phyloP scores from a whole-genome alignment of 129 eudicot species.

The Flaveria linearis region DNA sequence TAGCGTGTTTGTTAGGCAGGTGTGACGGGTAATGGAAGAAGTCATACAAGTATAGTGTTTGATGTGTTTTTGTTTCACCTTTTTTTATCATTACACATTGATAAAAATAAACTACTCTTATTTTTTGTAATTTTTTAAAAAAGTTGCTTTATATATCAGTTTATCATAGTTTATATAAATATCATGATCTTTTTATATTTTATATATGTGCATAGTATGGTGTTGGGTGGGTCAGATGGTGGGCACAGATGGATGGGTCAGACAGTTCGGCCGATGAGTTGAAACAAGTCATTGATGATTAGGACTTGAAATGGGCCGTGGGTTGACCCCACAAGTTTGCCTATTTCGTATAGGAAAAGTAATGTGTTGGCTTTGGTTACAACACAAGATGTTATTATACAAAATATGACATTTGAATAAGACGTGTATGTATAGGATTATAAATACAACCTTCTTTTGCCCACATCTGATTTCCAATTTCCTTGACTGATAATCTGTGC shows the following conservation, averaged over 20 bases:
- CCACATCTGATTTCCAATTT: slow-evolving; percentile 80
- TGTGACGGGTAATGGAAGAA: too few species aligned
- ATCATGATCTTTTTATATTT: too few species aligned
- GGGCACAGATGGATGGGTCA: background rate
- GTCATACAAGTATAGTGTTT: too few species aligned
- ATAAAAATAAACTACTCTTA: too few species aligned
- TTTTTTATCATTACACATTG: too few species aligned
- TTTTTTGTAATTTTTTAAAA: too few species aligned
- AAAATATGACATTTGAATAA: background rate
- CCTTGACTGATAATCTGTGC: slow-evolving; percentile 93
- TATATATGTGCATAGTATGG: too few species aligned
- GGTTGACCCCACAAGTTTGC: background rate
- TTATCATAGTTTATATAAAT: background rate
- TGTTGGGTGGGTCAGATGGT: too few species aligned
- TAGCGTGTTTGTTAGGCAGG: too few species aligned
- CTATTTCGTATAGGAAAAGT: background rate
- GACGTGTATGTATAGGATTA: background rate
- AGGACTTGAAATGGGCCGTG: background rate
- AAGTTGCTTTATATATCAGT: too few species aligned
- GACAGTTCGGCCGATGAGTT: background rate
- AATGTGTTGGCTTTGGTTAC: background rate
- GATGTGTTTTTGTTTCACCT: too few species aligned
- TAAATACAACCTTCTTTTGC: slow-evolving; percentile 67
- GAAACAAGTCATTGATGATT: background rate
- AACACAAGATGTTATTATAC: background rate